phyloP scores from a whole-genome alignment of 441 rosid genomes.

The Euphorbia corollata region DNA sequence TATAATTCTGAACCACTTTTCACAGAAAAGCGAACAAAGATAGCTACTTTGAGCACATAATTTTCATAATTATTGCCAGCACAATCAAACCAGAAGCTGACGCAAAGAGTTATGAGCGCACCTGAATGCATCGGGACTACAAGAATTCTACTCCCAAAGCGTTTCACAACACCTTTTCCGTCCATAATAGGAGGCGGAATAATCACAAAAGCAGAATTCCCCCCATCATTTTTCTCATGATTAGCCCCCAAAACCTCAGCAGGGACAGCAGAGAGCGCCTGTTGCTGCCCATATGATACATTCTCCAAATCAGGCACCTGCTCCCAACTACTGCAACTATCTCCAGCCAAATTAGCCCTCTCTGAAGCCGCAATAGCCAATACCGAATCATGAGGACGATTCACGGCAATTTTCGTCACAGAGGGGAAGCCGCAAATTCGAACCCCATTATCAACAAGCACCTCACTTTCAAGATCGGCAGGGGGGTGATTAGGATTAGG shows the following conservation, averaged over 20 bases:
- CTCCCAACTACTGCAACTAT: constrained; percentile 29
- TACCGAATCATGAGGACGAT: constrained; percentile 67
- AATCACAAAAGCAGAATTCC: constrained; percentile 43
- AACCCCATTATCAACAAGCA: constrained; percentile 43
- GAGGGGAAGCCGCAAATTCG: constrained; percentile 66
- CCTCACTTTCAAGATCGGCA: constrained; percentile 52
- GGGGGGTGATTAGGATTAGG: constrained; percentile 31
- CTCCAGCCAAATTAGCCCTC: constrained; percentile 49
- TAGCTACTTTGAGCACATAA: too few species aligned
- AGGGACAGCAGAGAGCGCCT: constrained; percentile 64
- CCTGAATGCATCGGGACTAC: constrained; percentile 95
- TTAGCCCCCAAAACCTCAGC: constrained; percentile 46
- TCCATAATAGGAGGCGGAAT: constrained; percentile 69
- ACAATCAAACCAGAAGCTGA: too few species aligned
- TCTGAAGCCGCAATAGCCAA: constrained; percentile 50
- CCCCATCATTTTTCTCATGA: constrained; percentile 44
- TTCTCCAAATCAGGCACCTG: constrained; percentile 51
- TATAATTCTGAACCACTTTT: background rate
- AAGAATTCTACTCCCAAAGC: constrained; percentile 59
- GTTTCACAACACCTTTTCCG: constrained; percentile 77
- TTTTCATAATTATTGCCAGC: too few species aligned
- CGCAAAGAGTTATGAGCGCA: constrained; percentile 4
- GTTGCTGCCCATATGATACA: constrained; percentile 72
- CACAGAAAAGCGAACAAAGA: constrained; percentile 7
- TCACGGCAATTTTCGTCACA: constrained; percentile 50